phyloP scores from a whole-genome alignment of 2,329 filamentous ascomycete species.

The Hymenoscyphus albidus region DNA sequence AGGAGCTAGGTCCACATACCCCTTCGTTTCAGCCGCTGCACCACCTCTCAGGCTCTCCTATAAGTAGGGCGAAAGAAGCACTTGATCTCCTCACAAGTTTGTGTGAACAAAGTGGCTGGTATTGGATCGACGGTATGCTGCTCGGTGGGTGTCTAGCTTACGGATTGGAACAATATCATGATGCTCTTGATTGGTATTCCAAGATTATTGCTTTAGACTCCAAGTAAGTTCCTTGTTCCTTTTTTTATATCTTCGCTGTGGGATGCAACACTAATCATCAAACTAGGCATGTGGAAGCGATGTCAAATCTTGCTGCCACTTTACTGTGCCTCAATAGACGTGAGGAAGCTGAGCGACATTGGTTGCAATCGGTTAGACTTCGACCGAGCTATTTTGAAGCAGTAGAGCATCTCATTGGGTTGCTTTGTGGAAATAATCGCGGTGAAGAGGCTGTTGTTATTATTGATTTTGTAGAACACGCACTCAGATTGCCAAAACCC shows the following conservation, averaged over 20 bases:
- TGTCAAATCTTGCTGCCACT: slow-evolving; percentile 89
- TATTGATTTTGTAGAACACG: slow-evolving; percentile 78
- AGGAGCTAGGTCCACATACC: slow-evolving; percentile 30
- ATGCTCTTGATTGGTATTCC: slow-evolving; percentile 71
- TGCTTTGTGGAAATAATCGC: slow-evolving; percentile 77
- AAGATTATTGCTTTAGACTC: slow-evolving; percentile 55
- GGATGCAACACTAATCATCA: slow-evolving; percentile 12
- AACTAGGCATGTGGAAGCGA: slow-evolving; percentile 72
- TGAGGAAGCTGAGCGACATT: slow-evolving; percentile 79
- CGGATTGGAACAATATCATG: slow-evolving; percentile 77
- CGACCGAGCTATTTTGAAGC: slow-evolving; percentile 90
- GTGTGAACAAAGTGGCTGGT: slow-evolving; percentile 77
- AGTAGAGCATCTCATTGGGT: slow-evolving; percentile 85
- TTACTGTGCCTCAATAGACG: slow-evolving; percentile 78
- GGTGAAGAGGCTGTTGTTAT: slow-evolving; percentile 81
- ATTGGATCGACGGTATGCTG: slow-evolving; percentile 91
- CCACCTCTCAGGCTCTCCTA: slow-evolving; percentile 19
- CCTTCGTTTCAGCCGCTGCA: slow-evolving; percentile 25
- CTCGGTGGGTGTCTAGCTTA: slow-evolving; percentile 90
- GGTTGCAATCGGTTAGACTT: slow-evolving; percentile 77
- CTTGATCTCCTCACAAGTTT: slow-evolving; percentile 69
- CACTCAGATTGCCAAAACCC: slow-evolving; percentile 52
- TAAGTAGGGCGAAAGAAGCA: slow-evolving; percentile 54
- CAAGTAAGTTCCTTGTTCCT: slow-evolving; percentile 41
- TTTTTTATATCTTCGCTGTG: slow-evolving; percentile 1